A percentile compares a stretch with the other conserved stretches of the same genome.
phyloP scores from a whole-genome alignment of 2,329 filamentous ascomycete species.

The Diaporthe batatas region DNA sequence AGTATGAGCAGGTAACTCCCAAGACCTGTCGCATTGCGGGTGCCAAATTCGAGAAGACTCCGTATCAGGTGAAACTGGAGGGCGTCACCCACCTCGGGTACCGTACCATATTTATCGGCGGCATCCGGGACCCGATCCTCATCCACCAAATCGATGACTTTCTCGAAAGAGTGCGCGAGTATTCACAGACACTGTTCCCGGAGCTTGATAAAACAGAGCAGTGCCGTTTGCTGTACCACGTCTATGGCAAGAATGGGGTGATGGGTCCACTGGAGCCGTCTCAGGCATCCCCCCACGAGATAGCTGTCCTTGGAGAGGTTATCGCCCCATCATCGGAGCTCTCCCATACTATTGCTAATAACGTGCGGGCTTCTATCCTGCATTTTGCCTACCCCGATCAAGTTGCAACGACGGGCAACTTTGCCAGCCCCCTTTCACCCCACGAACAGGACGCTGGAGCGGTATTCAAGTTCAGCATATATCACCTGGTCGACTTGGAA shows the following conservation, averaged over 20 bases:
- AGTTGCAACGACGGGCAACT: conserved; percentile 5
- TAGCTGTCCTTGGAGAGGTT: conserved; percentile 9
- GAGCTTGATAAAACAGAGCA: not conserved
- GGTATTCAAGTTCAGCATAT: conserved; percentile 11
- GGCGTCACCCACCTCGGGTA: not conserved
- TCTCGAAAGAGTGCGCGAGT: not conserved
- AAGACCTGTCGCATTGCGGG: not conserved
- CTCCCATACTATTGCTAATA: conserved; percentile 8
- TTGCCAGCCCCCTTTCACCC: not conserved
- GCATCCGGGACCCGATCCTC: conserved; percentile 4
- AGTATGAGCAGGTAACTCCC: not conserved
- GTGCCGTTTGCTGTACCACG: not conserved
- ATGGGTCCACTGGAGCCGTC: not conserved
- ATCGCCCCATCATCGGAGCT: conserved; percentile 9
- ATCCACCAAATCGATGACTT: conserved; percentile 7
- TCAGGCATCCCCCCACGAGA: not conserved
- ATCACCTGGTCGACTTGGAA: conserved; percentile 12
- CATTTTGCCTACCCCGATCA: conserved; percentile 11
- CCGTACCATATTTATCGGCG: conserved; percentile 10
- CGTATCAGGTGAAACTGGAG: not conserved
- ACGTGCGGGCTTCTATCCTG: conserved; percentile 12
- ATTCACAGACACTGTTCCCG: not conserved
- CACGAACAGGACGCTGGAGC: conserved; percentile 18
- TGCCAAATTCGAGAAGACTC: not conserved
- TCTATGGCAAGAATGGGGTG: not conserved